Evolutionary conservation across 805 yeast genomes (phyloP).

Genomic region (Metschnikowia corniflorae): DNA sequence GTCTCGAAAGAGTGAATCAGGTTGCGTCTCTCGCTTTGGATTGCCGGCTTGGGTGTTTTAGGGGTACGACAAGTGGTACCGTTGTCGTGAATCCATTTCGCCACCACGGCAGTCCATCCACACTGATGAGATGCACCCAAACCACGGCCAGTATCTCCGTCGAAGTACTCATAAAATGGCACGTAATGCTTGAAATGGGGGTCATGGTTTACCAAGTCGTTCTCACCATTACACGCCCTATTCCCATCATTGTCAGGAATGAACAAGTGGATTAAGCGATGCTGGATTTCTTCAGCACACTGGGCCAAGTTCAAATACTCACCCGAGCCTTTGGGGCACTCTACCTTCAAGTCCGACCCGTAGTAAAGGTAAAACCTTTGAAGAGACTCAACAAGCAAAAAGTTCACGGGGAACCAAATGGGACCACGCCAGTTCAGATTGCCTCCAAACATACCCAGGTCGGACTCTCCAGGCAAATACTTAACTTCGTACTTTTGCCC

Average conservation of each 20-base stretch:
- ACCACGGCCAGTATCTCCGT: slow-evolving; percentile 93
- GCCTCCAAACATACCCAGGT: slow-evolving; percentile 93
- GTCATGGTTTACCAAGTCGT: slow-evolving; percentile 51
- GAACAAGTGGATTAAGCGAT: slow-evolving; percentile 75
- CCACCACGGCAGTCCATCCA: slow-evolving; percentile 95
- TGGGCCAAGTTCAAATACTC: slow-evolving; percentile 72
- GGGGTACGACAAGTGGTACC: slow-evolving; percentile 66
- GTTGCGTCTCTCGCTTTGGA: slow-evolving; percentile 24
- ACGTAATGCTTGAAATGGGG: slow-evolving; percentile 70
- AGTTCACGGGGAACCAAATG: slow-evolving; percentile 93
- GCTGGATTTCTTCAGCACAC: slow-evolving; percentile 88
- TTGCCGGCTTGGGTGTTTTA: slow-evolving; percentile 20
- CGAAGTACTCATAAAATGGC: slow-evolving; percentile 84
- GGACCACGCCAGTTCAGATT: slow-evolving; percentile 98
- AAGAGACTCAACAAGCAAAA: slow-evolving; percentile 78
- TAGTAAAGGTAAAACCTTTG: slow-evolving; percentile 86
- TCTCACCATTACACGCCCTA: slow-evolving; percentile 78
- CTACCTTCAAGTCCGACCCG: slow-evolving; percentile 80
- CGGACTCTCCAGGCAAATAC: slow-evolving; percentile 85
- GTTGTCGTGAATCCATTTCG: slow-evolving; percentile 86
- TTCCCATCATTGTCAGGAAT: slow-evolving; percentile 60
- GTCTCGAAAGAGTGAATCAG: slow-evolving; percentile 23
- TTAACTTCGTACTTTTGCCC: slow-evolving; percentile 67
- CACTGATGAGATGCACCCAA: slow-evolving; percentile 91
- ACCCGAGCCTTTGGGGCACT: slow-evolving; percentile 86